phyloP scores from a whole-genome alignment of 352 stramenopile species.

The Pelagophyceae sp. region DNA sequence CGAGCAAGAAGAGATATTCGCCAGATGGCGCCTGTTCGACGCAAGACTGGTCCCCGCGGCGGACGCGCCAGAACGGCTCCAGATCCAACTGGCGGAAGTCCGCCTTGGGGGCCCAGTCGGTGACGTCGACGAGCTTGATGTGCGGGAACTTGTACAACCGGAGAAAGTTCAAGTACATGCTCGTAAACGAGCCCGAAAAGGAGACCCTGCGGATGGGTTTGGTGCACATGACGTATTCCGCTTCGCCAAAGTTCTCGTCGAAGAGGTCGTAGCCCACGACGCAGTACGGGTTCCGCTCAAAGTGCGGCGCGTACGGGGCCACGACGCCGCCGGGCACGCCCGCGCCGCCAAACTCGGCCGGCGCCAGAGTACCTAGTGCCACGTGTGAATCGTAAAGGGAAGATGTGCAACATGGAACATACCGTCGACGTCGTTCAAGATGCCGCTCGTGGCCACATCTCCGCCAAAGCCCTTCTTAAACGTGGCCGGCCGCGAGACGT shows the following conservation, averaged over 20 bases:
- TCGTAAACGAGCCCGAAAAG: conserved; percentile 11
- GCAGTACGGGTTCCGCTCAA: conserved; percentile 22
- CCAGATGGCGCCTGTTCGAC: conserved; percentile 25
- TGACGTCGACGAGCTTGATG: conserved; percentile 22
- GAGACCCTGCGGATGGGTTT: conserved; percentile 7
- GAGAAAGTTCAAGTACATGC: conserved; percentile 7
- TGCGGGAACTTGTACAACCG: conserved; percentile 22
- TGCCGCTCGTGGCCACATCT: conserved; percentile 22
- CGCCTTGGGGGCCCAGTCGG: conserved; percentile 16
- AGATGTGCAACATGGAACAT: too few species aligned
- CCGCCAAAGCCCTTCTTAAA: conserved; percentile 25
- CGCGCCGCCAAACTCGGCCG: conserved; percentile 10
- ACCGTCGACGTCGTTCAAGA: conserved; percentile 28
- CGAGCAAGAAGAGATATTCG: conserved; percentile 20
- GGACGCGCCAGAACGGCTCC: conserved; percentile 14
- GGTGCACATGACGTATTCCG: conserved; percentile 23
- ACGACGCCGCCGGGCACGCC: conserved; percentile 13
- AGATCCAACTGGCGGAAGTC: neutral
- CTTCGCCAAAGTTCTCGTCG: conserved; percentile 10
- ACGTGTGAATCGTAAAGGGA: too few species aligned
- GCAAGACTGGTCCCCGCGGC: conserved; percentile 19
- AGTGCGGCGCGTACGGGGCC: conserved; percentile 21
- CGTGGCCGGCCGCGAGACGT: conserved; percentile 24
- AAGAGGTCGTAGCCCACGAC: conserved; percentile 4
- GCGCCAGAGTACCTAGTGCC: too few species aligned